Evolutionary conservation across 768 basidiomycete species (phyloP).

Genomic region (Amanita pseudoporphyria): DNA sequence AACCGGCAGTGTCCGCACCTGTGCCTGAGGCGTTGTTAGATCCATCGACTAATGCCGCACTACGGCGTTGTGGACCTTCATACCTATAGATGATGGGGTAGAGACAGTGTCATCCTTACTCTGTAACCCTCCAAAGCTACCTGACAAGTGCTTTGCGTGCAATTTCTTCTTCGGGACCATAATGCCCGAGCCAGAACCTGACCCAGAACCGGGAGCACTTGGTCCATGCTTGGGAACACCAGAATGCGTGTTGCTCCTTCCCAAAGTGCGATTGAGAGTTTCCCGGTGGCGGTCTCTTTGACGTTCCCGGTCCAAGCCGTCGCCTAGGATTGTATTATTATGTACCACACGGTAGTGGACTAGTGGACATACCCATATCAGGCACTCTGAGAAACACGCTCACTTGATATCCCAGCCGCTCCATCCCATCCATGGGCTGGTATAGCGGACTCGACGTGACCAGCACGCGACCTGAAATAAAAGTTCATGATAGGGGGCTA

Average conservation of each 20-base stretch:
- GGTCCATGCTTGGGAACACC: conserved; percentile 5
- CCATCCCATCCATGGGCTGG: conserved; percentile 68
- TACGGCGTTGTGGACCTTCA: neutral
- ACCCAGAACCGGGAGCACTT: neutral
- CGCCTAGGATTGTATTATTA: conserved; percentile 20
- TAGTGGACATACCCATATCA: conserved; percentile 36
- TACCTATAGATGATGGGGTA: neutral
- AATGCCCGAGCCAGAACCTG: neutral
- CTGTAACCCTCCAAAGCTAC: neutral
- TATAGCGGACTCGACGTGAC: conserved; percentile 80
- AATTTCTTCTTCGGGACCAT: neutral
- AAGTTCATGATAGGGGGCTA: neutral
- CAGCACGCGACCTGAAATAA: conserved; percentile 43
- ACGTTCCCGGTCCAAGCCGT: conserved; percentile 46
- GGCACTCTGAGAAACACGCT: conserved; percentile 63
- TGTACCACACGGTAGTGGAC: neutral
- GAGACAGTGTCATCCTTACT: conserved; percentile 4
- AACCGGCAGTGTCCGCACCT: neutral
- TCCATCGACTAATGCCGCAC: neutral
- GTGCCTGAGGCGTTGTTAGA: neutral
- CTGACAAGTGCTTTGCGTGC: neutral
- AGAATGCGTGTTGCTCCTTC: conserved; percentile 8
- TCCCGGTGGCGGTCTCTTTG: conserved; percentile 17
- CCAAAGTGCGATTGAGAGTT: conserved; percentile 1
- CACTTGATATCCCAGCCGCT: conserved; percentile 67